Evolutionary conservation across 495 filamentous ascomycete species (phyloP).

Genomic region (Usnea hakonensis): DNA sequence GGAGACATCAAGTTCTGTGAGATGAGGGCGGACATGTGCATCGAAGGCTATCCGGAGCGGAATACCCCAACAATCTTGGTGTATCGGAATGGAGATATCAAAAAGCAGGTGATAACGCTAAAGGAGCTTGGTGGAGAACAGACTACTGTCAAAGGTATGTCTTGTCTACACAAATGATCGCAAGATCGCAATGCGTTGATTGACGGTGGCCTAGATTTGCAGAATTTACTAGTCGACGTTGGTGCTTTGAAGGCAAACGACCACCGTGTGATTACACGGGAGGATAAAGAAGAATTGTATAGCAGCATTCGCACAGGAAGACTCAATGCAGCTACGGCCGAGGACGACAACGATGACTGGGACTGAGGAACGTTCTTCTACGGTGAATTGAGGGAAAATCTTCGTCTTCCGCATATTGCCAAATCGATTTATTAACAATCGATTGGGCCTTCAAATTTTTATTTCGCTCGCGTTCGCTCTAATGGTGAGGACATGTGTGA

Average conservation of each 20-base stretch:
- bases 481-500: not conserved
- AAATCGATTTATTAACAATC: not conserved
- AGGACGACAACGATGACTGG: slow-evolving; percentile 72
- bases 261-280: slow-evolving; percentile 52
- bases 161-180: not conserved
- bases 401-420: not conserved
- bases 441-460: not conserved
- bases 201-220: slow-evolving; percentile 44
- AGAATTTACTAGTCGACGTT: slow-evolving; percentile 70
- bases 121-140: slow-evolving; percentile 63
- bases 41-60: slow-evolving; percentile 89
- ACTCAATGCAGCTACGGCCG: slow-evolving; percentile 35
- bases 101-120: slow-evolving; percentile 79
- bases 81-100: slow-evolving; percentile 86
- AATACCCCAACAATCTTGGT: slow-evolving; percentile 93
- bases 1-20: slow-evolving; percentile 97
- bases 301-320: slow-evolving; percentile 41
- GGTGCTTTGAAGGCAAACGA: slow-evolving; percentile 72
- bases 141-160: slow-evolving; percentile 56
- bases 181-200: slow-evolving; percentile 4
- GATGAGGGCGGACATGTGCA: slow-evolving; percentile 85
- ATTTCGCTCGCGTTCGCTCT: not conserved
- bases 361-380: slow-evolving; percentile 42
- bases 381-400: not conserved
- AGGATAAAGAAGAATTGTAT: slow-evolving; percentile 38